Base-by-base conservation (phyloP, 2,329 filamentous ascomycete genomes). In the Fusarium ambrosium region DNA sequence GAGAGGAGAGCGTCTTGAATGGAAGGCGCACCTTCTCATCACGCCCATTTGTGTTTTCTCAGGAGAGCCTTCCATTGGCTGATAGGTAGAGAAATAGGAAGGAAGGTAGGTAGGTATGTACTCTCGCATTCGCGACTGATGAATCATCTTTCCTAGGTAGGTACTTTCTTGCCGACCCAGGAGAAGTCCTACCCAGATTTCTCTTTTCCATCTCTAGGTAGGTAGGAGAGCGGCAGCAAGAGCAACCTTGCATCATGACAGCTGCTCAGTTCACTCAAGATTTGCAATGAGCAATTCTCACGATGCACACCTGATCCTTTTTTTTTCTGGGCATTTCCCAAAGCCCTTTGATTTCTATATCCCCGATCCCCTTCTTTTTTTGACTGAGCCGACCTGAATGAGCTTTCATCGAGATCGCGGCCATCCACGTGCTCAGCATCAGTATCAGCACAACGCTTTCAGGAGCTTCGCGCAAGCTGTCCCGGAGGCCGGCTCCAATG, bases 331-430 rank as follows among this genome's bases (percentile, higher is more conserved):
- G 24, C 16, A n/a, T 18, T 16, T 16, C 32, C 20, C 32, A 13
- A 11, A 22, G 16, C 6, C 24, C 20, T 43, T 29, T n/a, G 32
- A 4, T 20, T n/a, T 11, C 48, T 48, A 7, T 22, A 14, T 9
- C 48, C 10, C 20, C 48, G 48, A 20, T 14, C 10, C 18, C 10
- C 18, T 29, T 29, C 3, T 29, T 53, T 10, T 53, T 53, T 53
- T 32, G 48, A 53, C 27, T 32, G 29, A n/a, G 63, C 13, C 53
- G 27, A 14, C 24, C 39, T 55, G 27, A 43, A 74, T 74, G 72
- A 61, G 22, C 58, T n/a, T 48, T 24, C 56, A 53, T 37, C 59
- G 32, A 16, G 39, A 32, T 53, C 62, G 13, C 51, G 69, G 29
- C 55, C 36, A 22, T 66, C 51, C 22, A 29, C 48, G 41, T 36